These are phyloP conservation scores for Pseudogymnoascus sp. DNA, from an alignment of 2,329 filamentous ascomycete species.

Conservation along the genomic window DNA sequence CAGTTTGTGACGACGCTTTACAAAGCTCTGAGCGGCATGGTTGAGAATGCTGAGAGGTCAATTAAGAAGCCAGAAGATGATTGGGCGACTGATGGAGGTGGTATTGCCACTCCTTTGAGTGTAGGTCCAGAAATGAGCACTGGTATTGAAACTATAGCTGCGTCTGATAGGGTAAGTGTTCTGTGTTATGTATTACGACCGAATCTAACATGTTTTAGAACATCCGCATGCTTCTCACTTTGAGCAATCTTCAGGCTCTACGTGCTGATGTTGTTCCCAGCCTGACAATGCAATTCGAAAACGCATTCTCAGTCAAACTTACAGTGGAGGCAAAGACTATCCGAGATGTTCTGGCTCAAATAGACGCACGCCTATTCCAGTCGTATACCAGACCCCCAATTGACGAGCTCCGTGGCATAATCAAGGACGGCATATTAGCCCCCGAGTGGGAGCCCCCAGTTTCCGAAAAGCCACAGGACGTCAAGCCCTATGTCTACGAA, in stretches of 20 bases:
- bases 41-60: slow-evolving; percentile 84
- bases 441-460: slow-evolving; percentile 61
- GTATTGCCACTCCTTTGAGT: slow-evolving; percentile 25
- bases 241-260: slow-evolving; percentile 83
- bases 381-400: slow-evolving; percentile 79
- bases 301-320: slow-evolving; percentile 85
- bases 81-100: slow-evolving; percentile 27
- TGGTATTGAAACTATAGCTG: slow-evolving; percentile 42
- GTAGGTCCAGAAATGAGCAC: slow-evolving; percentile 31
- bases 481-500: slow-evolving; percentile 83
- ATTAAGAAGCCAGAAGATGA: slow-evolving; percentile 45
- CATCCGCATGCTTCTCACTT: slow-evolving; percentile 83
- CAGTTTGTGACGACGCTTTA: slow-evolving; percentile 93
- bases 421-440: slow-evolving; percentile 63
- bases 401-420: slow-evolving; percentile 57
- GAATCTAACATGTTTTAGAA: slow-evolving; percentile 46
- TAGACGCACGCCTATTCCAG: slow-evolving; percentile 83
- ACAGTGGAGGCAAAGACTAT: slow-evolving; percentile 91
- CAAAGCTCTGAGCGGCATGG: slow-evolving; percentile 88
- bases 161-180: slow-evolving; percentile 41
- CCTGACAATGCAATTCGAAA: slow-evolving; percentile 88
- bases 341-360: slow-evolving; percentile 80
- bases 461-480: slow-evolving; percentile 56
- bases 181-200: neutral
- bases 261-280: slow-evolving; percentile 75